These are phyloP conservation scores for Trichoderma sp. DNA, from an alignment of 2,329 filamentous ascomycete genomes.

Conservation along the genomic window DNA sequence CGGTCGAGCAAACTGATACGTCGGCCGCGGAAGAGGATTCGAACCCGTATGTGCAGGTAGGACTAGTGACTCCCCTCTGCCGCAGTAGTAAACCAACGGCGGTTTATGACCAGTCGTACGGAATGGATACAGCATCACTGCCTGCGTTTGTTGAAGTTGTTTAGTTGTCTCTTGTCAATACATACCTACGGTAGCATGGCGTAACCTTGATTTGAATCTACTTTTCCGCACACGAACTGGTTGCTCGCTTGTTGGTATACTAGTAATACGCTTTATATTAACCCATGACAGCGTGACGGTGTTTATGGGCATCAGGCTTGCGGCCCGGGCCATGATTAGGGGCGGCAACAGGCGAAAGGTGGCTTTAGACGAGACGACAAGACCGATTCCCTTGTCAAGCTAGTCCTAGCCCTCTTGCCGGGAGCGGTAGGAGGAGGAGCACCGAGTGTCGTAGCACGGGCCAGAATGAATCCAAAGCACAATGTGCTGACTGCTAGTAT, in stretches of 20 bases:
- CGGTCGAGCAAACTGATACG: slow-evolving; percentile 12
- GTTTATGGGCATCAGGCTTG: neutral
- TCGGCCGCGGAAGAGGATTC: neutral
- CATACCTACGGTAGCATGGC: neutral
- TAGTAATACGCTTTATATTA: neutral
- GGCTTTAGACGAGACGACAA: neutral
- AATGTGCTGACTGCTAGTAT: neutral
- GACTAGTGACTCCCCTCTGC: slow-evolving; percentile 14
- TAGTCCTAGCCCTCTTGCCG: neutral
- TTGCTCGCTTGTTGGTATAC: neutral
- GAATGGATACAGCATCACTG: neutral
- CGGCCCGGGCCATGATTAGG: slow-evolving; percentile 25
- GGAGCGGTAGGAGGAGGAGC: neutral
- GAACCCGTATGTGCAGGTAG: neutral
- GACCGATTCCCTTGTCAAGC: neutral
- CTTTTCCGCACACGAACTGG: neutral
- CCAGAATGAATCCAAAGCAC: neutral
- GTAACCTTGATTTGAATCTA: neutral
- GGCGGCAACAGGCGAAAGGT: slow-evolving; percentile 20
- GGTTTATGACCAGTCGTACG: slow-evolving; percentile 20
- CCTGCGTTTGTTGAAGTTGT: neutral
- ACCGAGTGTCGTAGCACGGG: neutral
- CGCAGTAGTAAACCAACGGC: slow-evolving; percentile 1
- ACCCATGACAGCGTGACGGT: neutral
- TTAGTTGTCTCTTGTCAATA: slow-evolving; percentile 1